These are phyloP conservation scores for Eucalyptus erythrocorys DNA, from an alignment of 345 rosid genomes.

Conservation along the genomic window DNA sequence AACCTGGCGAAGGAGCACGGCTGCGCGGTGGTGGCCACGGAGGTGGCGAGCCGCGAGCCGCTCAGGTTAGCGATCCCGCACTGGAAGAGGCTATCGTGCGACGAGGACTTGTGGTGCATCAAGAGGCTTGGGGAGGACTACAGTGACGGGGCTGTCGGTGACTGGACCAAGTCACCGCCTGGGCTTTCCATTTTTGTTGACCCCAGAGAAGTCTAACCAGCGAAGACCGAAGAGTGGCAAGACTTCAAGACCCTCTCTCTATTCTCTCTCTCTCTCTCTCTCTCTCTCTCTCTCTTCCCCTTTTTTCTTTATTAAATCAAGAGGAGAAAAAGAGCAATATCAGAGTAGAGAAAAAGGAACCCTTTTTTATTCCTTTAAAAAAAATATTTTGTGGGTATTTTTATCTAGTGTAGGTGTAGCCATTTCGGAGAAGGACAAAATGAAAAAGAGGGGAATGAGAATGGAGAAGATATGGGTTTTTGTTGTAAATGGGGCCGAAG, in stretches of 20 bases:
- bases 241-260: background rate
- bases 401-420: background rate
- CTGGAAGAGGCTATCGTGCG: constrained; percentile 74
- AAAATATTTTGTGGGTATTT: background rate
- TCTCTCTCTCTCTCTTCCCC: background rate
- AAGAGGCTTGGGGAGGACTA: constrained; percentile 80
- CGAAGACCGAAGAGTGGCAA: background rate
- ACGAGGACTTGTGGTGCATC: constrained; percentile 82
- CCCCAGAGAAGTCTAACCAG: constrained; percentile 67
- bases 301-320: background rate
- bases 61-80: constrained; percentile 60
- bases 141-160: constrained; percentile 64
- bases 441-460: background rate
- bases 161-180: constrained; percentile 91
- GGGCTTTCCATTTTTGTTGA: constrained; percentile 88
- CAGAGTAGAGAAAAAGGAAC: background rate
- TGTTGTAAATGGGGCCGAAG: background rate
- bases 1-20: constrained; percentile 63
- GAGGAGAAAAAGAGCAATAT: background rate
- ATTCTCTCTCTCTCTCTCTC: background rate
- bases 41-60: constrained; percentile 41
- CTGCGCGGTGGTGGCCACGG: constrained; percentile 70
- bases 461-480: background rate
- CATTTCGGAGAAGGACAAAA: background rate
- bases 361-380: background rate